A percentile compares a stretch with the other conserved stretches of the same genome.
Conservation (phyloP, 805 yeast genomes). For the Pichia eremophila region DNA sequence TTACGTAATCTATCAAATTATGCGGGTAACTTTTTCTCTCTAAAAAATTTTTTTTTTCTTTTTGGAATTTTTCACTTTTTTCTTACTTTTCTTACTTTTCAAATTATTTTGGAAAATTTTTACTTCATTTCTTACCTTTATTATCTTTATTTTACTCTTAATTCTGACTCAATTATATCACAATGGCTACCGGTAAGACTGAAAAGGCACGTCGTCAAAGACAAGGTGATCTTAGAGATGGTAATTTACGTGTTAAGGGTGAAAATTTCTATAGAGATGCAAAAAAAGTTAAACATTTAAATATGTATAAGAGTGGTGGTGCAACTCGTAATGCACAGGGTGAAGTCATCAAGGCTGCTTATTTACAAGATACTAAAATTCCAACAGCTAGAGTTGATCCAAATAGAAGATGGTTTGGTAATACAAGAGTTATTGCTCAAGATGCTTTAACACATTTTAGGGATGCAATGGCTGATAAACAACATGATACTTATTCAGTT, state of each 20-base stretch:
- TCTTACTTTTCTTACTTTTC: neutral
- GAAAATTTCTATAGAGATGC: constrained; percentile 95
- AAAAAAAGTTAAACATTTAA: constrained; percentile 78
- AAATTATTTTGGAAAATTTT: neutral
- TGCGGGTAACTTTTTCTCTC: no score
- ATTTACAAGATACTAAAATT: constrained; percentile 73
- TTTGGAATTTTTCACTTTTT: neutral
- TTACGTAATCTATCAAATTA: no score
- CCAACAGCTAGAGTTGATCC: constrained; percentile 95
- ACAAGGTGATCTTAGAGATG: constrained; percentile 75
- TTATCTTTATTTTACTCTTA: neutral
- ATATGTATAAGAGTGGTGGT: constrained; percentile 88
- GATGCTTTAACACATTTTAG: constrained; percentile 92
- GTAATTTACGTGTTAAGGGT: constrained; percentile 89
- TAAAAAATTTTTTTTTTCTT: neutral
- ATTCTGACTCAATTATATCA: neutral
- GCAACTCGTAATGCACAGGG: constrained; percentile 83
- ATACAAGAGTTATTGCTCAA: constrained; percentile 94
- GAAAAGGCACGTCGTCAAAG: constrained; percentile 82
- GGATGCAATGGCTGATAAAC: constrained; percentile 83
- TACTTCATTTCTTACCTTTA: neutral
- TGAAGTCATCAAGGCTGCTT: constrained; percentile 79
- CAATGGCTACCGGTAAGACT: constrained; percentile 89
- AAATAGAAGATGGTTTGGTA: constrained; percentile 95
- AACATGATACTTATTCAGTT: constrained; percentile 77